Base-by-base conservation (phyloP, 1,139 yeast genomes). In the Magnusiomyces magnusii region DNA sequence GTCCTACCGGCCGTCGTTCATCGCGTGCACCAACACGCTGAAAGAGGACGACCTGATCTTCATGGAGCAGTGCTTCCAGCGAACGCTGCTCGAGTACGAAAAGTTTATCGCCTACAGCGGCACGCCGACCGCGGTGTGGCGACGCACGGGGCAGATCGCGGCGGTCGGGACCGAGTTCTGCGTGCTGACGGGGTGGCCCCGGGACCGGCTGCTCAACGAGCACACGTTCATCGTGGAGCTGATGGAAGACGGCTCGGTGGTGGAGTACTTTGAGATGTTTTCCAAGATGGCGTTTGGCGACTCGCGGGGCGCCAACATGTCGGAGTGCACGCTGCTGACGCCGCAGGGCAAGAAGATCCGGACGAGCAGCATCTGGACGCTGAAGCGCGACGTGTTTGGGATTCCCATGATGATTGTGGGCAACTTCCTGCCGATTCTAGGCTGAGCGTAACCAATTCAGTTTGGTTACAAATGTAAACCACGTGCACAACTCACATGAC, bases 331-430 rank as follows among this genome's bases (percentile, higher is more conserved):
- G 0, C 75, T 87, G 60, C 73, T 88, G 57, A 83, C 89, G 2
- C 85, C 86, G 2, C 78, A 78, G 47, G 74, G 74, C 17, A 67
- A 65, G 17, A 66, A 66, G 55, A 68, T 90, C 53, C 77, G 87
- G 53, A 87, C 96, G 0, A 84, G 92, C 25, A 86, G 96, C 69
- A 85, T 89, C 68, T 91, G 97, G 96, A 92, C 97, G 0, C 77
- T 92, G 23, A 88, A 88, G 67, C 78, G 96, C 64, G 97, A 91
- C 72, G 84, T 87, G 53, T 91, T 89, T 73, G 96, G 89, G 70
- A 84, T 90, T 58, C 97, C 97, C n/a, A 87, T 91, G 92, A 91
- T 92, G 97, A 87, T 92, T 54, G 84, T 92, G 53, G 97, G 97
- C 23, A 91, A 90, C 68, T 66, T 66, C 52, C 52, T 66, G 50